phyloP scores from a whole-genome alignment of 805 yeast genomes.

The Candida nanaspora region DNA sequence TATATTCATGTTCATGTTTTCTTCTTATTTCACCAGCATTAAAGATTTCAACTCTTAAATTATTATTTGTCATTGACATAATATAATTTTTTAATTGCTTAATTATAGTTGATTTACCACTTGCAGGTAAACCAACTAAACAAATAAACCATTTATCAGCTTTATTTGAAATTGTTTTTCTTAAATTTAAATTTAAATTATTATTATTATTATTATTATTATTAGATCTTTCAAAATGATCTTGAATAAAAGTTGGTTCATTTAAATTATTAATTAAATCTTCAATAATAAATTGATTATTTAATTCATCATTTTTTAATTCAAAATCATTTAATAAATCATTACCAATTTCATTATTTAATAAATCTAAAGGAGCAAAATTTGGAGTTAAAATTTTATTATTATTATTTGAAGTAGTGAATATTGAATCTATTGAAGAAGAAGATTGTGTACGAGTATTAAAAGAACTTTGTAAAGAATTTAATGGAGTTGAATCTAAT shows the following conservation, averaged over 20 bases:
- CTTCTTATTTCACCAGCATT: slow-evolving; percentile 50
- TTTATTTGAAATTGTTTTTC: not conserved
- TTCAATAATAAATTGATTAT: not conserved
- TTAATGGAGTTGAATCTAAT: not conserved
- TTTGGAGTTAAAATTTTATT: slow-evolving; percentile 23
- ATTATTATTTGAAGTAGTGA: not conserved
- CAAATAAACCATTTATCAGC: slow-evolving; percentile 23
- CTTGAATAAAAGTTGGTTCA: slow-evolving; percentile 1
- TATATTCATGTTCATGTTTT: slow-evolving; percentile 22
- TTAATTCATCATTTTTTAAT: slow-evolving; percentile 1
- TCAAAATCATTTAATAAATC: slow-evolving; percentile 6
- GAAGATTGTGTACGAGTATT: slow-evolving; percentile 15
- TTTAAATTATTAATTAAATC: not conserved
- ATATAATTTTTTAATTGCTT: slow-evolving; percentile 20
- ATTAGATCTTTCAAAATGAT: slow-evolving; percentile 4
- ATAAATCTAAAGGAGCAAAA: slow-evolving; percentile 19
- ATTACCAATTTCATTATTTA: slow-evolving; percentile 14
- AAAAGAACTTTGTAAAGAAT: not conserved
- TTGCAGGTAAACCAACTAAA: slow-evolving; percentile 83
- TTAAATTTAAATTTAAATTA: not conserved
- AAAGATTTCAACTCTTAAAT: slow-evolving; percentile 26
- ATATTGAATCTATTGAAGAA: slow-evolving; percentile 12
- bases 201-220: slow-evolving; percentile 2
- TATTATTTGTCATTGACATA: slow-evolving; percentile 6
- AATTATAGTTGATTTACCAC: slow-evolving; percentile 67